Evolutionary conservation across 2,329 filamentous ascomycete genomes (phyloP), one percentile per base, ranked within the genome.

Genomic region (Nemania sp.): DNA sequence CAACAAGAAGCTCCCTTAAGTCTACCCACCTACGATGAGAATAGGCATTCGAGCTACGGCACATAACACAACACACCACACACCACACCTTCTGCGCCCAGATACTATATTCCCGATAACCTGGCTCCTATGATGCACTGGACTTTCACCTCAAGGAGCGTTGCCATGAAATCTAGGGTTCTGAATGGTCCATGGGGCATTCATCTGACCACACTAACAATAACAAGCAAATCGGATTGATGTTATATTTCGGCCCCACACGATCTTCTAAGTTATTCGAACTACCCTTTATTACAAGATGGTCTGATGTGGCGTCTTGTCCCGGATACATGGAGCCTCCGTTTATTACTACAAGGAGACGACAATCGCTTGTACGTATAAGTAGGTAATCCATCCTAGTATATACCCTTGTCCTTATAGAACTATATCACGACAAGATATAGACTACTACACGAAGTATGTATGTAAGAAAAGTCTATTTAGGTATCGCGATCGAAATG

Each of bases 271-370:
- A 47, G 53, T 56, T 60, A 62, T 62, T 56, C 68, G 54, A 53
- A 62, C 59, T 69, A 59, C 47, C 58, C 41, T 57, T 69, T 66
- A 68, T 65, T 66, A 38, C 29, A 35, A 38, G 10, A 62, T 76
- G 75, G 74, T 66, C 74, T 76, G 73, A 76, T 75, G 73, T 76
- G 72, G 74, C 73, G 70, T 70, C 47, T 63, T 67, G 69, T 63
- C 64, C 64, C 58, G 72, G 69, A 68, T 64, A 67, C 49, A 11
- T 61, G 18, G 29, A 35, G 5, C 18, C 24, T 45, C 18, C 26
- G 24, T 29, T 67, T 52, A 38, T 59, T 58, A 38, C 47, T 63
- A 49, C 54, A 22, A n/a, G 24, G 22, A 41, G 35, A 55, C 24
- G 45, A n/a, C 43, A 26, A 26, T 43, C 13, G 53, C 52, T 41